Base-by-base conservation (phyloP, 331 rosid species). In the Acacia concinna region DNA sequence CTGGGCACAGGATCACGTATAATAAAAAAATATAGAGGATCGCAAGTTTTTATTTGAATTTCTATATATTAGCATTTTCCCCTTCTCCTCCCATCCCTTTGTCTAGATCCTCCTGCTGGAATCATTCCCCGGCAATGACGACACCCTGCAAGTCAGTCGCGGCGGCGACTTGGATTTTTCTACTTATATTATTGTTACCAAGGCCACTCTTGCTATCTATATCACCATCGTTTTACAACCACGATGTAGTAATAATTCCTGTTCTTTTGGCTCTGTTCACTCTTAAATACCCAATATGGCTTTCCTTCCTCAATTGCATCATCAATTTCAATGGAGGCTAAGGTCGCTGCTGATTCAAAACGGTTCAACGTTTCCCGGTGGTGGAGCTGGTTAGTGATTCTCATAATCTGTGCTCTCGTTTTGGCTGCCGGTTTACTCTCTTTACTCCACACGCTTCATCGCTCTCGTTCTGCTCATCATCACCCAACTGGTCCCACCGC, bases 371-470 rank as follows among this genome's bases (percentile, higher is more conserved):
- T 71, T 74, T 72, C 70, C 59, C 11, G 11, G 41, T 67, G 85
- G 73, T 75, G 11, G 30, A 79, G 90, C 80, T 73, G 80, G 81
- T 8, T 88, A 43, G 5, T 66, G 23, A 81, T 88, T 64, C 78
- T 87, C 47, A 5, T 83, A 23, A 41, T 78, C 14, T 79, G 75
- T 20, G 23, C 71, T 30, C 81, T 90, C 11, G 79, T 90, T 35
- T 62, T 85, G 20, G 54, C 57, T 13, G 84, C 83, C 1, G 83
- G 54, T 71, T 52, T 80, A 21, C 46, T 85, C 67, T 52, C 83
- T 52, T 14, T 88, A 31, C 20, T 34, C 5, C 49, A 27, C 46
- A 49, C 38, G 35, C 47, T 86, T 77, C 71, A 34, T 63, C 82
- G 23, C 65, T 62, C 77, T 40, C 8, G 37, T 38, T 66, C 84